These are phyloP conservation scores for Aspergillus novoparasiticus DNA, from an alignment of 2,329 filamentous ascomycete species.

Conservation along the genomic window DNA sequence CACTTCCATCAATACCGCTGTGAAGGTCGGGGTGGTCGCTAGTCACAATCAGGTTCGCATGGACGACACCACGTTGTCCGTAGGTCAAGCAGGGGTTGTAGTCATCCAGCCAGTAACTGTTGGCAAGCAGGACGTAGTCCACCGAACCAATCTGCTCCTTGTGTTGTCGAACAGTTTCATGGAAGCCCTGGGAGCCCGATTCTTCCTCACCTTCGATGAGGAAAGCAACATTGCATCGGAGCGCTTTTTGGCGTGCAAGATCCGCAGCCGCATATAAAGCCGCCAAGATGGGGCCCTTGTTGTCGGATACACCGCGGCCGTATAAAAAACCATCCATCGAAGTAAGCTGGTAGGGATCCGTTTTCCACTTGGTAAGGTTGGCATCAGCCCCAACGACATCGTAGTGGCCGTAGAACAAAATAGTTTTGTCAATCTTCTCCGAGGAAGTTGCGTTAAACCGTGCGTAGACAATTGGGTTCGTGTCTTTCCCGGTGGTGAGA, in stretches of 20 bases:
- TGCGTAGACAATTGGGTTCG: conserved; percentile 92
- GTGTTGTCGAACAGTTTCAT: conserved; percentile 75
- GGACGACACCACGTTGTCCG: conserved; percentile 87
- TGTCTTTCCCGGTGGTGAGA: conserved; percentile 75
- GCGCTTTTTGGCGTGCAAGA: conserved; percentile 76
- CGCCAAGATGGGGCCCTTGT: conserved; percentile 94
- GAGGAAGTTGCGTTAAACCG: conserved; percentile 77
- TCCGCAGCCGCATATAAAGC: conserved; percentile 93
- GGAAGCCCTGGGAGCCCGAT: conserved; percentile 87
- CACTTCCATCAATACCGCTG: conserved; percentile 94
- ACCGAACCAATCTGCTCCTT: conserved; percentile 85
- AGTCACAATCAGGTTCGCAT: conserved; percentile 86
- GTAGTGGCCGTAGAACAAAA: conserved; percentile 97
- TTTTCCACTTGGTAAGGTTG: conserved; percentile 78
- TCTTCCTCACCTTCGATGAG: conserved; percentile 97
- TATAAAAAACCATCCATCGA: conserved; percentile 93
- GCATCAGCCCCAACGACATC: conserved; percentile 92
- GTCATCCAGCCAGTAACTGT: conserved; percentile 98
- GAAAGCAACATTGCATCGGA: conserved; percentile 89
- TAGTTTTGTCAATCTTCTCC: conserved; percentile 71
- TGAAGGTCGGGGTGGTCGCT: conserved; percentile 87
- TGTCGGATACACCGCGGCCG: conserved; percentile 93
- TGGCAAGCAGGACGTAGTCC: conserved; percentile 92
- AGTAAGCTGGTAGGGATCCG: conserved; percentile 85
- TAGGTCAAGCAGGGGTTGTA: conserved; percentile 95